Conservation (phyloP, 768 basidiomycete genomes). For the Cyathus striatus region DNA sequence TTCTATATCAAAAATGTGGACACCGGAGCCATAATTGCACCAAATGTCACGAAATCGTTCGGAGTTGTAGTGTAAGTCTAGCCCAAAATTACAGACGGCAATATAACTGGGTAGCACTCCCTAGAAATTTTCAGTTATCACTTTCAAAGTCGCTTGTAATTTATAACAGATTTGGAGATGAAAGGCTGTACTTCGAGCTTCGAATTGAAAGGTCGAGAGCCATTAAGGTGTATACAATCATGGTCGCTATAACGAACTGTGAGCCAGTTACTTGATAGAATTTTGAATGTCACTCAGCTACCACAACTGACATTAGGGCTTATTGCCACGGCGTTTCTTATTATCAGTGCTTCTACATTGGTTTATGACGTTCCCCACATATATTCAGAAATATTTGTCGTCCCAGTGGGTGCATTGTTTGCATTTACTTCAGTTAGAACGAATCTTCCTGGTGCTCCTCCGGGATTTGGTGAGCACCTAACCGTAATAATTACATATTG, state of each 20-base stretch:
- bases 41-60: neutral
- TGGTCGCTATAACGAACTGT: slow-evolving; percentile 11
- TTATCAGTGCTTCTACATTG: slow-evolving; percentile 9
- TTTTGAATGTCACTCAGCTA: neutral
- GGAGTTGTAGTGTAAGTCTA: neutral
- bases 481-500: neutral
- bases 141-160: neutral
- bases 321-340: slow-evolving; percentile 9
- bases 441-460: slow-evolving; percentile 16
- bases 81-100: neutral
- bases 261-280: neutral
- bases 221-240: slow-evolving; percentile 8
- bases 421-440: slow-evolving; percentile 12
- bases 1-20: neutral
- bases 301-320: slow-evolving; percentile 11
- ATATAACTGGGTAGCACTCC: neutral
- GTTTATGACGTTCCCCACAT: slow-evolving; percentile 9
- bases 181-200: slow-evolving; percentile 6
- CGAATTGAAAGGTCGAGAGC: slow-evolving; percentile 10
- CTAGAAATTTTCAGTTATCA: neutral
- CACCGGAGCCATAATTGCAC: neutral
- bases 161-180: neutral
- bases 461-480: slow-evolving; percentile 12
- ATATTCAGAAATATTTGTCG: slow-evolving; percentile 15
- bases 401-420: slow-evolving; percentile 14